phyloP scores from a whole-genome alignment of 768 basidiomycete species.

The Suillus discolor region DNA sequence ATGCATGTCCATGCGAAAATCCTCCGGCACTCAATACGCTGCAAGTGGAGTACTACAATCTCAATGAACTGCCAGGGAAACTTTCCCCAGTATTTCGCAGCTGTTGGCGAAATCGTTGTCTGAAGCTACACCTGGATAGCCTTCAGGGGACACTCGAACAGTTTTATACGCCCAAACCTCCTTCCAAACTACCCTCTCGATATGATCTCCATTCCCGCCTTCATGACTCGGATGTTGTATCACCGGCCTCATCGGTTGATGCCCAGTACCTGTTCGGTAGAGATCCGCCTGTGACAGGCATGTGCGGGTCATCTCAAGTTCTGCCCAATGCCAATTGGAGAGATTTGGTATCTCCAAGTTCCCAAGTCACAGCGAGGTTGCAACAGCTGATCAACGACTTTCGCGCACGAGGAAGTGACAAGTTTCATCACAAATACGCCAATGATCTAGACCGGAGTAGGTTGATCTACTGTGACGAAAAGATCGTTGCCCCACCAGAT shows the following conservation, averaged over 20 bases:
- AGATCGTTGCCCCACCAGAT: not conserved
- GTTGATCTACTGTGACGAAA: not conserved
- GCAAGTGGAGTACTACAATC: not conserved
- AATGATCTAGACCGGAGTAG: conserved; percentile 12
- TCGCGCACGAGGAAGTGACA: not conserved
- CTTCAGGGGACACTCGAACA: not conserved
- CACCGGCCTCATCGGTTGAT: not conserved
- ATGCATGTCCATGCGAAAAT: not conserved
- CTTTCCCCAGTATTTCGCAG: not conserved
- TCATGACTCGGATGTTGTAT: not conserved
- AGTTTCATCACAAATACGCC: conserved; percentile 18
- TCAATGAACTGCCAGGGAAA: not conserved
- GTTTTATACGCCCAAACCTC: not conserved
- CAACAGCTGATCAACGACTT: conserved; percentile 11
- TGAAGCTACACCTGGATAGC: not conserved
- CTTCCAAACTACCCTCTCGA: not conserved
- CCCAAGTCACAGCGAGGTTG: not conserved
- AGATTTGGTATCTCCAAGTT: not conserved
- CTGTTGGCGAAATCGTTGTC: not conserved
- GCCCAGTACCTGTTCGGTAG: conserved; percentile 9
- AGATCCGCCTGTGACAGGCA: conserved; percentile 3
- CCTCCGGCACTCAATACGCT: not conserved
- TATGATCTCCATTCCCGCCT: not conserved
- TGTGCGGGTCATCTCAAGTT: not conserved
- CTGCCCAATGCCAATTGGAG: not conserved